Evolutionary conservation across 192 early-diverging fungal species (phyloP), one percentile per base, ranked within the genome.

Genomic region (Entomortierella beljakovae): DNA sequence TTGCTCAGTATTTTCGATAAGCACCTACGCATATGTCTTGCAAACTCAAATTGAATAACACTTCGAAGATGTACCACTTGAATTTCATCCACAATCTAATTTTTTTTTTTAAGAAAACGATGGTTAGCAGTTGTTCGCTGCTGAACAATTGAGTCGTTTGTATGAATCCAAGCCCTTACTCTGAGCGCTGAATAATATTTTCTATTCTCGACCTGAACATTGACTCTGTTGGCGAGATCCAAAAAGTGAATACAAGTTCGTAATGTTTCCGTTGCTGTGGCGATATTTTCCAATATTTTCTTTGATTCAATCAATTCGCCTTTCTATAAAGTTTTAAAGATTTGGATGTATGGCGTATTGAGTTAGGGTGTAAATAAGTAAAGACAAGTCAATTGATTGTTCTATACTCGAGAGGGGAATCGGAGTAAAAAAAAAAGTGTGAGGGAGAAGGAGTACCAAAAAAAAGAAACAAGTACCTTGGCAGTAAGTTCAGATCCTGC

Each of bases 151-250:
- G 42, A 13, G 42, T 13, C 18, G 18, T 43, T 43, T 43, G 42
- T 43, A 43, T 43, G n/a, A 56, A 10, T 18, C n/a, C 8, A 40
- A 26, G 43, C 50, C 16, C 76, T 42, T 85, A 95, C 94, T 71
- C 90, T 84, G n/a, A 99, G 87, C 5, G 96, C 94, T 8, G 93
- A 90, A 80, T 96, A 98, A 80, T 98, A 97, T 84, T 96, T 95
- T 64, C 87, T 87, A 23, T 88, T 84, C 34, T 89, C 90, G 23
- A 99, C 88, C 66, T 94, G 90, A 42, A 86, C 82, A 68, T 93
- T 91, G 52, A 97, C 93, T 52, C 89, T 88, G 74, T 95, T 92
- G 13, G 91, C 93, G 58, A 96, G 88, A 71, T 97, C 95, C 28
- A 99, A 82, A 23, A 99, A 93, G 62, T 91, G 84, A 52, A 96